Base-by-base conservation (phyloP, 139 green algal species). In the Picochlorum sp. region DNA sequence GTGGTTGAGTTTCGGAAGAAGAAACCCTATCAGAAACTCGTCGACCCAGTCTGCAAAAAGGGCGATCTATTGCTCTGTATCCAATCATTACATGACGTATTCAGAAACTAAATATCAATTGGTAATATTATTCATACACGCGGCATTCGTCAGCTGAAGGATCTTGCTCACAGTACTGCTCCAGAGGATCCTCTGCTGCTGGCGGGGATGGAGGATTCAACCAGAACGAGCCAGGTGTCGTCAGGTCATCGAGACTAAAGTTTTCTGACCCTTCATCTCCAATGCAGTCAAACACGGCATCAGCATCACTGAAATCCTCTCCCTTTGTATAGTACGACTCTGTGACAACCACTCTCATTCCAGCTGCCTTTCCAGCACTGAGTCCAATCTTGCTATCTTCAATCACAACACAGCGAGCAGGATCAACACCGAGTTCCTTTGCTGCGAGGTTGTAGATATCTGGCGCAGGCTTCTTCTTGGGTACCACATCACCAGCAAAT, bases 391-490 rank as follows among this genome's bases (percentile, higher is more conserved):
- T 63, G 31, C 75, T 91, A 78, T 99, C 94, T 81, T 99, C 94
- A 14, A 99, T 72, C 10, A 99, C 94, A 13, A 96, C 80, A 54
- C 87, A 92, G 61, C 86, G 78, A 2, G 66, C 45, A 1, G 92
- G 87, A 10, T 86, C 54, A 5, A 97, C 76, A 10, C 64, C 73
- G 7, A 96, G 65, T 44, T 86, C 83, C 49, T 89, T 62, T 13
- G 90, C 90, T 6, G 93, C 91, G 45, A 98, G 74, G 14, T 85
- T 66, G 81, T 99, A 98, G 52, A 98, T 95, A 56, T 88, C 93
- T 0, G 93, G 94, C 60, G 88, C 83, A 14, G 94, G 94, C 81
- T 99, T 99, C 81, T 99, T 99, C 74, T 90, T 92, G 11, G 88
- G 80, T 20, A 99, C 92, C 21, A 77, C 50, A 63, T 78, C 73